These are phyloP conservation scores for Nowakowskiella sp. DNA, from an alignment of 192 early-diverging fungal species.

Conservation along the genomic window DNA sequence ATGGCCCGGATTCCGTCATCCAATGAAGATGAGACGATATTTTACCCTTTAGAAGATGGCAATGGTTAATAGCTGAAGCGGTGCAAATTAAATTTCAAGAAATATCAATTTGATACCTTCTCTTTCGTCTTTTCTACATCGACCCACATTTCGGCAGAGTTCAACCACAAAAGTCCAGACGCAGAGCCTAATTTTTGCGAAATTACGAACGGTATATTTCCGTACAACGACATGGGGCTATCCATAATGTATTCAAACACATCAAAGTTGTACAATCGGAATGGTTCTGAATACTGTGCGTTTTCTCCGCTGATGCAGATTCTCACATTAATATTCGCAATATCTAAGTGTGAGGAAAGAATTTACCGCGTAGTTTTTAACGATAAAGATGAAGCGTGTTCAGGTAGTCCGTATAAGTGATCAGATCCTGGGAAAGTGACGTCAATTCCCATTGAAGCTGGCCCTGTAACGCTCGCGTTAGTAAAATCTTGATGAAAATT, in stretches of 20 bases:
- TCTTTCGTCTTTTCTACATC: conserved; percentile 71
- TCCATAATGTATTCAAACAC: conserved; percentile 96
- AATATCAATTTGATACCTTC: too few relatives aligned
- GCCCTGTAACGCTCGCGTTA: too few relatives aligned
- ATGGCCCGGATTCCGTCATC: conserved; percentile 83
- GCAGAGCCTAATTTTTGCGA: conserved; percentile 70
- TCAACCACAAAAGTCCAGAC: conserved; percentile 84
- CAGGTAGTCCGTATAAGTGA: conserved; percentile 94
- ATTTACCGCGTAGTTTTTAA: conserved; percentile 76
- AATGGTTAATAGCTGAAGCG: too few relatives aligned
- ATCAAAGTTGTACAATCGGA: conserved; percentile 94
- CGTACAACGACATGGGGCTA: conserved; percentile 95
- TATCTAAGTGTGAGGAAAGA: too few relatives aligned
- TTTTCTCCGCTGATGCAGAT: conserved; percentile 40
- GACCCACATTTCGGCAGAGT: conserved; percentile 96
- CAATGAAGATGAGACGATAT: conserved; percentile 72
- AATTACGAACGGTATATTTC: conserved; percentile 88
- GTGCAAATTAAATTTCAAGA: too few relatives aligned
- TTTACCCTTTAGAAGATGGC: too few relatives aligned
- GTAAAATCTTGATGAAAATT: too few relatives aligned
- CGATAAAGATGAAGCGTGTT: conserved; percentile 78
- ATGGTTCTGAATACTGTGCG: conserved; percentile 79
- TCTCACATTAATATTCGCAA: background rate
- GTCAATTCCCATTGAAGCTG: conserved; percentile 90
- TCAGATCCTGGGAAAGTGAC: conserved; percentile 74